Percentiles rank a stretch among this genome's conserved stretches.
Evolutionary conservation across 768 basidiomycete genomes (phyloP).

Genomic region (Mycena rebaudengoi): DNA sequence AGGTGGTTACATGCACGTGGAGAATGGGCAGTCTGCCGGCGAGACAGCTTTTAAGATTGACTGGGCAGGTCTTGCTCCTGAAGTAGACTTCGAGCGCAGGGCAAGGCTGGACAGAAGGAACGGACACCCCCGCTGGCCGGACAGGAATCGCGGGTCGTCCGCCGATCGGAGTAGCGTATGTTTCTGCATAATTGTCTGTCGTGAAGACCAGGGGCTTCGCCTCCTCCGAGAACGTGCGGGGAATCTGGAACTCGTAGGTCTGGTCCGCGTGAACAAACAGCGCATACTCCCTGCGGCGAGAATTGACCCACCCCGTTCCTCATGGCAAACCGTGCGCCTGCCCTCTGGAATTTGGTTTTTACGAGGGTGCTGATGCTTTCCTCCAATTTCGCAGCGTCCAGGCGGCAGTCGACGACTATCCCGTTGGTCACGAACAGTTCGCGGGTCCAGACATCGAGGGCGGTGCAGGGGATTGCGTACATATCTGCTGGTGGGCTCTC

Average conservation of each 20-base stretch:
- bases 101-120: not conserved
- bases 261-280: not conserved
- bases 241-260: conserved; percentile 18
- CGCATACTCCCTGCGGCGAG: not conserved
- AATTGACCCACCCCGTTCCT: conserved; percentile 1
- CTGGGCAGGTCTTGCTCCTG: conserved; percentile 4
- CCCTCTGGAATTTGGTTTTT: not conserved
- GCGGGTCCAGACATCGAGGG: not conserved
- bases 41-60: not conserved
- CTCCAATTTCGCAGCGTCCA: not conserved
- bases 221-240: not conserved
- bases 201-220: conserved; percentile 3
- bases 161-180: not conserved
- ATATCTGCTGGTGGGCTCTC: conserved; percentile 1
- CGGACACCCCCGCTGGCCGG: not conserved
- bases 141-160: not conserved
- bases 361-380: not conserved
- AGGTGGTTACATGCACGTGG: conserved; percentile 11
- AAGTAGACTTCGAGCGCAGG: conserved; percentile 1
- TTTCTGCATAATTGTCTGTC: conserved; percentile 1
- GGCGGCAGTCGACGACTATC: not conserved
- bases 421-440: not conserved
- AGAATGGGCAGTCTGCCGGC: not conserved
- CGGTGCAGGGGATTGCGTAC: not conserved
- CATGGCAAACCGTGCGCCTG: not conserved